Evolutionary conservation across 1,284 basidiomycete species (phyloP), one percentile per base, ranked within the genome.

Genomic region (Malassezia sympodialis): DNA sequence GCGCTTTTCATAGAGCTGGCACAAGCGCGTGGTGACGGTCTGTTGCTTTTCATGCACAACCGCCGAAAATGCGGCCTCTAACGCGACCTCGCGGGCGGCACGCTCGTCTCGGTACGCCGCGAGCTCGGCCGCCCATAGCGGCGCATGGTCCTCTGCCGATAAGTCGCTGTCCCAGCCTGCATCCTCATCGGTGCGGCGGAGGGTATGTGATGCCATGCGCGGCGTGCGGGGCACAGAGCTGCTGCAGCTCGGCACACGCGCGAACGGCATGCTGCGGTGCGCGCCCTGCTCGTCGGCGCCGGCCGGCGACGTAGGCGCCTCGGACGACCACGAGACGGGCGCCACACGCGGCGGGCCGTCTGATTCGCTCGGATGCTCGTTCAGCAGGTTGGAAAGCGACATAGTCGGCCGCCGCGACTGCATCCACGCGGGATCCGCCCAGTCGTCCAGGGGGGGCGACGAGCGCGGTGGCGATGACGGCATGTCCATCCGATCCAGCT

Each of bases 141-240:
- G 40, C 23, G 41, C 56, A 49, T 73, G 72, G 37, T 72, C 71
- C 12, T 69, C 62, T 17, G 67, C 61, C 11, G 63, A 64, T 19
- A 73, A 53, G 24, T 73, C 71, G 46, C 69, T 69, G 49, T 73
- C 67, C 65, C 68, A 70, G n/a, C 21, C 55, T 24, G 24, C 12
- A 2, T 21, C 39, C 21, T 42, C 58, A 19, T 48, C 49, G 6
- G 21, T 21, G 17, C 30, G 31, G 21, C 28, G 46, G 12, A 30
- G 27, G 31, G 42, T 43, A 21, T 27, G 28, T 15, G 35, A 17
- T 7, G 35, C 34, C 34, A 21, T 5, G 44, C 51, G 30, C 19
- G 34, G 45, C 45, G 46, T 49, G 35, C 47, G 52, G 31, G 52
- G n/a, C 35, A 27, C 24, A 10, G 34, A 31, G 27, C 31, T 14